Evolutionary conservation across 148 eudicot species (phyloP), one percentile per base, ranked within the genome.

Genomic region (Nepenthes mirabilis): DNA sequence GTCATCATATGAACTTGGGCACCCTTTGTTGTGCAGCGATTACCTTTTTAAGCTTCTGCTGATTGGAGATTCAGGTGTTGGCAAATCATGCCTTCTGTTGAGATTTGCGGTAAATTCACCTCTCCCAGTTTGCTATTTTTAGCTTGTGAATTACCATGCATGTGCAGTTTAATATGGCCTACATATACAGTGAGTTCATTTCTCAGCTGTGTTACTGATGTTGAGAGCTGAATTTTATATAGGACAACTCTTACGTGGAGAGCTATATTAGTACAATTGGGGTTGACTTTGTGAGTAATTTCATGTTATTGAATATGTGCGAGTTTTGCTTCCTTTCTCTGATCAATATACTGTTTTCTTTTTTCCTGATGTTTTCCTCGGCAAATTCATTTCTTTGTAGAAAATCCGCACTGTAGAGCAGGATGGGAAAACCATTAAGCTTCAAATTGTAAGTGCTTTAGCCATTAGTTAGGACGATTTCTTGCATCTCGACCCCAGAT

Each of bases 51-150:
- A 77, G 71, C 74, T 77, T 48, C 36, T 77, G 74, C 74, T 77
- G 43, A 77, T 77, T 32, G 80, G 80, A 63, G 80, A 77, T 64
- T 77, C 80, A 6, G 80, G 80, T 43, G 80, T 77, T n/a, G 80
- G 80, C 9, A 77, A 77, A 63, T 77, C 80, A 1, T 77, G 80
- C 63, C 80, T 77, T 66, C 65, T 77, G 60, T 66, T 77, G 55
- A 69, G 80, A 72, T 77, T 77, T 55, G 80, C 80, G 71, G 80
- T 77, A 77, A 7, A 34, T 57, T 59, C 32, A 9, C 65, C 36
- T 52, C 14, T 62, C 47, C 40, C 32, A 14, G 7, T 36, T n/a
- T 1, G 40, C 5, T 11, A 6, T 33, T 50, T 57, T 37, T 51
- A 14, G 11, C 23, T n/a, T 49, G 4, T 23, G 51, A 1, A 34